Evolutionary conservation across 495 filamentous ascomycete species (phyloP).

Genomic region (Barbatosphaeria neglecta): DNA sequence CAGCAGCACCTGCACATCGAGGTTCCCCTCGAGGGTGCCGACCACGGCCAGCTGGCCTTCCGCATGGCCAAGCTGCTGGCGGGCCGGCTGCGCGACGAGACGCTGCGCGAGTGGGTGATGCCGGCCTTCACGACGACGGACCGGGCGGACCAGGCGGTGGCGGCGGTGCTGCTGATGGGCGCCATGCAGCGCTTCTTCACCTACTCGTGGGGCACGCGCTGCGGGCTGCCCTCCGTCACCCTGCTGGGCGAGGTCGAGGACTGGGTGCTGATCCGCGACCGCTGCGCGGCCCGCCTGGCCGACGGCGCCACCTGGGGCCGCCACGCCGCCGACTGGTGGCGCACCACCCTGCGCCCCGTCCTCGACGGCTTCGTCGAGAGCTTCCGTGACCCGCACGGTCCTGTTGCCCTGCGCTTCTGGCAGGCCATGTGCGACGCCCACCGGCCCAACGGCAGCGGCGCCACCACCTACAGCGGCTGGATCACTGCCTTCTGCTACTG

Average conservation of each 20-base stretch:
- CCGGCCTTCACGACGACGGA: constrained; percentile 35
- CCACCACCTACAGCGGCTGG: constrained; percentile 28
- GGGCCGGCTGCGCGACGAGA: constrained; percentile 21
- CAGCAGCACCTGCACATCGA: constrained; percentile 34
- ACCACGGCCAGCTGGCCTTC: constrained; percentile 25
- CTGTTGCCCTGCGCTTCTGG: constrained; percentile 19
- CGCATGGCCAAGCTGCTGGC: constrained; percentile 26
- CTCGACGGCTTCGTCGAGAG: constrained; percentile 20
- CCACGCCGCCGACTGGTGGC: constrained; percentile 18
- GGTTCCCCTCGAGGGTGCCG: constrained; percentile 16
- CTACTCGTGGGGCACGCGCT: constrained; percentile 23
- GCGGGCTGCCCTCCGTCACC: constrained; percentile 32
- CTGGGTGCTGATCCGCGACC: constrained; percentile 24
- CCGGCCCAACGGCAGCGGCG: constrained; percentile 21
- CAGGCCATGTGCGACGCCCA: constrained; percentile 19
- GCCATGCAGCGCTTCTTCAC: constrained; percentile 36
- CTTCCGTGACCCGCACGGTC: constrained; percentile 19
- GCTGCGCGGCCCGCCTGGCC: constrained; percentile 12
- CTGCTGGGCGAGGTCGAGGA: constrained; percentile 26
- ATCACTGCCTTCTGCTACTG: constrained; percentile 31
- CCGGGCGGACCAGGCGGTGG: constrained; percentile 25
- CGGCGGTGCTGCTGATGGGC: constrained; percentile 32
- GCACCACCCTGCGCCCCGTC: constrained; percentile 14
- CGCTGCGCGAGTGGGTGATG: constrained; percentile 27
- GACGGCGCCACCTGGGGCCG: constrained; percentile 18